Conservation (phyloP, 768 basidiomycete genomes). For the Trametes gibbosa region DNA sequence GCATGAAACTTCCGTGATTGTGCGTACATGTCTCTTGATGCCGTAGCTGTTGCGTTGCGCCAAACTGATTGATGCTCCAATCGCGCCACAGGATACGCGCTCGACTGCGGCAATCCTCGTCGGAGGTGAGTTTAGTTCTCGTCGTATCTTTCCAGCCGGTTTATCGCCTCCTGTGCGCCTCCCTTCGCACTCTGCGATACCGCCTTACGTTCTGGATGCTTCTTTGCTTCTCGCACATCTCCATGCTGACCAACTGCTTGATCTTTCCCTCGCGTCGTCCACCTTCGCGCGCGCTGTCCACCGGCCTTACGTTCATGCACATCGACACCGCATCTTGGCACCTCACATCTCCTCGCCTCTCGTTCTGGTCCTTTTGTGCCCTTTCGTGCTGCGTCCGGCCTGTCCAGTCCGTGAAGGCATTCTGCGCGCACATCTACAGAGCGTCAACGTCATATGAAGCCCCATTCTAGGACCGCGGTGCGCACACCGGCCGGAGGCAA, state of each 20-base stretch:
- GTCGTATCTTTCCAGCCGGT: background rate
- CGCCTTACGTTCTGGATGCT: background rate
- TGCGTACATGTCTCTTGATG: constrained; percentile 33
- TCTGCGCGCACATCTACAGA: constrained; percentile 33
- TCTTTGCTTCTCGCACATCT: background rate
- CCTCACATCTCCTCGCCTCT: background rate
- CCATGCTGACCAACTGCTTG: background rate
- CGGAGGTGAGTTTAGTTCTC: constrained; percentile 24
- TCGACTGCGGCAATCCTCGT: constrained; percentile 38
- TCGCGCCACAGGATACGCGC: constrained; percentile 33
- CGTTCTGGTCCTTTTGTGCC: background rate
- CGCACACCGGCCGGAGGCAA: too few relatives aligned
- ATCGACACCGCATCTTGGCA: background rate
- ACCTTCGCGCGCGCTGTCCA: background rate
- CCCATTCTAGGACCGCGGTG: background rate
- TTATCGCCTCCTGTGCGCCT: too few relatives aligned
- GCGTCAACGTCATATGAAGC: constrained; percentile 31
- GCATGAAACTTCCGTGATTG: constrained; percentile 70
- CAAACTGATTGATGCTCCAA: background rate
- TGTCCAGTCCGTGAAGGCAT: constrained; percentile 42
- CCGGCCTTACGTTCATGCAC: too few relatives aligned
- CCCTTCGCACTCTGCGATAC: background rate
- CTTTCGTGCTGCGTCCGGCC: background rate
- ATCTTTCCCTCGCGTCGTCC: background rate
- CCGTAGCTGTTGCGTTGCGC: background rate